Evolutionary conservation across 2,329 filamentous ascomycete species (phyloP).

Genomic region (Capronia epimyces): DNA sequence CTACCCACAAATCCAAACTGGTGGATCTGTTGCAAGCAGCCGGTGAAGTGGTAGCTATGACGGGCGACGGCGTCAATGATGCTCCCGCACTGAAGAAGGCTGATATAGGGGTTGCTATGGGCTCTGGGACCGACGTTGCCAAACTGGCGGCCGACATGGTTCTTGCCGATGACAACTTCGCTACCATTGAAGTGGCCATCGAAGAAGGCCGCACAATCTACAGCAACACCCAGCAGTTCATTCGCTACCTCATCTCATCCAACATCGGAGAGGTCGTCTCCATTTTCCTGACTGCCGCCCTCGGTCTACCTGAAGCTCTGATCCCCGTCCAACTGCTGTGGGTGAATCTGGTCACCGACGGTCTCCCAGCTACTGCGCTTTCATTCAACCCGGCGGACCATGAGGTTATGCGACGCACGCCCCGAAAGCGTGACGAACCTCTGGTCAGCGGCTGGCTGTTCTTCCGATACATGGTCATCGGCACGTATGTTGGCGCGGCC

Average conservation of each 20-base stretch:
- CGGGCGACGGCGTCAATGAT: conserved; percentile 96
- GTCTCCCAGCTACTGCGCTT: conserved; percentile 88
- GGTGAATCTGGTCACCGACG: conserved; percentile 98
- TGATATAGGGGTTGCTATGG: conserved; percentile 98
- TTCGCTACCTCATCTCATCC: conserved; percentile 96
- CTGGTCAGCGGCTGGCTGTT: conserved; percentile 95
- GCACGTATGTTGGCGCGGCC: conserved; percentile 86
- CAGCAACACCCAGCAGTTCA: conserved; percentile 99
- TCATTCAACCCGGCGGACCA: conserved; percentile 99
- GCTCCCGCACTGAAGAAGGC: conserved; percentile 96
- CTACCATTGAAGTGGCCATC: conserved; percentile 90
- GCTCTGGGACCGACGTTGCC: conserved; percentile 92
- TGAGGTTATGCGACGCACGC: conserved; percentile 91
- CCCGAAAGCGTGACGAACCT: conserved; percentile 84
- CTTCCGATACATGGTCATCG: conserved; percentile 94
- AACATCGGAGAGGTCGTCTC: conserved; percentile 99
- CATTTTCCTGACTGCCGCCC: conserved; percentile 92
- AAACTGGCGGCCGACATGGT: conserved; percentile 98
- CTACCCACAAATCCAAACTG: conserved; percentile 92
- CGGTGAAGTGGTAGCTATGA: conserved; percentile 97
- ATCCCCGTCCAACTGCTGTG: conserved; percentile 96
- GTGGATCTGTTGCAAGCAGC: conserved; percentile 91
- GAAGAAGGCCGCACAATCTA: conserved; percentile 98
- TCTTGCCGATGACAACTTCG: conserved; percentile 96
- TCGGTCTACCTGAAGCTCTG: conserved; percentile 95